A percentile compares a stretch with the other conserved stretches of the same genome.
phyloP scores from a whole-genome alignment of 2,329 filamentous ascomycete genomes.

The Ophiostoma triangulosporum region DNA sequence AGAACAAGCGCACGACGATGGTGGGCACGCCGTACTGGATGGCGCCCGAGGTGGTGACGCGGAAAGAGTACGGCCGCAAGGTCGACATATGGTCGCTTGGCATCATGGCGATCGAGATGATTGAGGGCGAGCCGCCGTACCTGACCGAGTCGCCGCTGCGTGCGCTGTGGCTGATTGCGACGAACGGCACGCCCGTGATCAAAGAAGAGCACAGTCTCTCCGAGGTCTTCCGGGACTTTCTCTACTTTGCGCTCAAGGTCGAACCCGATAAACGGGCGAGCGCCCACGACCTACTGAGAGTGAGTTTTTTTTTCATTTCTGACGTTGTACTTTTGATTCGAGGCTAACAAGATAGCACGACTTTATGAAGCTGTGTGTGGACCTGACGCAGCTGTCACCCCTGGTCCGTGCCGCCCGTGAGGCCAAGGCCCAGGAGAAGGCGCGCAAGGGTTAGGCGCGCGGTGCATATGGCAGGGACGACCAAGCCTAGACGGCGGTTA shows the following conservation, averaged over 20 bases:
- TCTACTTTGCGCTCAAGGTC: constrained; percentile 87
- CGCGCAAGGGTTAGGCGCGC: constrained; percentile 42
- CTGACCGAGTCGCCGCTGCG: constrained; percentile 87
- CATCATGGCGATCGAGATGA: constrained; percentile 99
- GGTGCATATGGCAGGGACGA: neutral
- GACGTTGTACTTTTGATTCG: neutral
- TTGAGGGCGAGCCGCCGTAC: constrained; percentile 95
- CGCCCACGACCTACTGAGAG: constrained; percentile 82
- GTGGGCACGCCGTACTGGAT: constrained; percentile 99
- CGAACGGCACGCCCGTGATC: constrained; percentile 87
- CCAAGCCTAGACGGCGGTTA: neutral
- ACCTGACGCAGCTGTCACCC: constrained; percentile 65
- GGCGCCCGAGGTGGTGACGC: constrained; percentile 93
- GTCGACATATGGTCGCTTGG: constrained; percentile 98
- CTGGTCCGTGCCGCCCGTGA: constrained; percentile 76
- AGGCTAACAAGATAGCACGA: constrained; percentile 44
- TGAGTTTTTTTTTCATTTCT: constrained; percentile 33
- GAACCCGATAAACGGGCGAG: constrained; percentile 94
- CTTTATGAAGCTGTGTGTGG: constrained; percentile 66
- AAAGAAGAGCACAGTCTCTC: constrained; percentile 82
- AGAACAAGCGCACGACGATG: constrained; percentile 98
- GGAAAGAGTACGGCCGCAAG: constrained; percentile 95
- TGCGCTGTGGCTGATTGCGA: constrained; percentile 90
- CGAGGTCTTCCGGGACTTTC: constrained; percentile 75
- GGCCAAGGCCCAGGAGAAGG: constrained; percentile 75